phyloP scores from a whole-genome alignment of 768 basidiomycete species.

The Favolaschia claudopus region DNA sequence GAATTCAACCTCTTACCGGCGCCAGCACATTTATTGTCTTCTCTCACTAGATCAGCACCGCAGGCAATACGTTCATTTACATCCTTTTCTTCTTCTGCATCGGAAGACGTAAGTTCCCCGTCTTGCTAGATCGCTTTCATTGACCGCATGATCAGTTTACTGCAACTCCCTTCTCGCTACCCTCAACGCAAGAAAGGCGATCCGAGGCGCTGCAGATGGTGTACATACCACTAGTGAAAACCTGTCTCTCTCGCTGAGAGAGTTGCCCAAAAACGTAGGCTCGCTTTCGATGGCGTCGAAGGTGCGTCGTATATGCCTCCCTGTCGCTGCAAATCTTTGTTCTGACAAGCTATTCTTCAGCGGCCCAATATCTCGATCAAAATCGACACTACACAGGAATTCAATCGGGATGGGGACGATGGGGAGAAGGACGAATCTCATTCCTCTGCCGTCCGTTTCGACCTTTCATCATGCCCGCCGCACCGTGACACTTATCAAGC shows the following conservation, averaged over 20 bases:
- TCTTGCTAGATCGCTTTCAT: neutral
- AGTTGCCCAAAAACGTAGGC: conserved; percentile 40
- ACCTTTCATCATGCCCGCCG: conserved; percentile 17
- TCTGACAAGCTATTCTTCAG: conserved; percentile 30
- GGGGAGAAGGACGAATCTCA: conserved; percentile 28
- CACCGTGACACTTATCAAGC: conserved; percentile 26
- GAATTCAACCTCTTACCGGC: neutral
- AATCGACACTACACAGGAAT: conserved; percentile 62
- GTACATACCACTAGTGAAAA: conserved; percentile 51
- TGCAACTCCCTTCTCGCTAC: conserved; percentile 69
- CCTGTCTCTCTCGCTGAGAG: conserved; percentile 47
- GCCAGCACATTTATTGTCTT: neutral
- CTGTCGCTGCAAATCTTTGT: neutral
- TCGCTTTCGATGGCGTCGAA: conserved; percentile 36
- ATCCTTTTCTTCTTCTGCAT: conserved; percentile 68
- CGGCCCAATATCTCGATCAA: conserved; percentile 61
- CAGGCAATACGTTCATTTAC: conserved; percentile 60
- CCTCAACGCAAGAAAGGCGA: conserved; percentile 60
- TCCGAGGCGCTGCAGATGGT: conserved; percentile 48
- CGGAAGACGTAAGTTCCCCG: conserved; percentile 58
- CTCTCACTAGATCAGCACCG: conserved; percentile 50
- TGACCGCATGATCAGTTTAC: conserved; percentile 51
- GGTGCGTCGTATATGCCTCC: conserved; percentile 30
- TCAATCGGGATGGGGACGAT: conserved; percentile 48
- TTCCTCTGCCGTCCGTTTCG: conserved; percentile 29